Percentiles rank a stretch among this genome's conserved stretches.
These are phyloP conservation scores for Monilinia vaccinii-corymbosi DNA, from an alignment of 2,329 filamentous ascomycete species.

Conservation along the genomic window DNA sequence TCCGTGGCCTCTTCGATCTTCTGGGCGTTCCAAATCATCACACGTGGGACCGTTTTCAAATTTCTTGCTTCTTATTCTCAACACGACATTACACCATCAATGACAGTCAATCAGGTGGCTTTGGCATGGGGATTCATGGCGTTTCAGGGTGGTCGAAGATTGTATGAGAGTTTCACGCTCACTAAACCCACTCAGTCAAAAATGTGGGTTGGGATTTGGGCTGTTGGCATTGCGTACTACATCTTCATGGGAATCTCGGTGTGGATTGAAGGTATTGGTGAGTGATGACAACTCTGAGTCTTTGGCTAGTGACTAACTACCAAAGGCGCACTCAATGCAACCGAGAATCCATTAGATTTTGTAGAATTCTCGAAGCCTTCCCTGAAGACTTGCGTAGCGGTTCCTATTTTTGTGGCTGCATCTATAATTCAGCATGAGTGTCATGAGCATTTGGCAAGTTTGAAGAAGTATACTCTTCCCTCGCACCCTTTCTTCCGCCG, in stretches of 20 bases:
- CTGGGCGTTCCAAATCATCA: constrained; percentile 60
- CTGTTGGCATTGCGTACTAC: constrained; percentile 73
- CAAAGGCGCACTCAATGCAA: constrained; percentile 19
- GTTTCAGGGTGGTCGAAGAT: constrained; percentile 63
- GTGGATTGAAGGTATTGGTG: constrained; percentile 77
- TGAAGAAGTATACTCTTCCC: constrained; percentile 79
- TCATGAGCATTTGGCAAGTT: constrained; percentile 57
- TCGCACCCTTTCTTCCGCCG: constrained; percentile 60
- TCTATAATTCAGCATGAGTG: constrained; percentile 67
- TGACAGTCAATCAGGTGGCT: constrained; percentile 52
- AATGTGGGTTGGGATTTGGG: constrained; percentile 84
- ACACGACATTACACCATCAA: constrained; percentile 29
- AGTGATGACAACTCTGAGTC: constrained; percentile 22
- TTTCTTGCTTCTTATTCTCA: constrained; percentile 34
- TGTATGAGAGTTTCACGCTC: constrained; percentile 65
- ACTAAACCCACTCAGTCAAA: constrained; percentile 54
- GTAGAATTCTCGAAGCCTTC: constrained; percentile 26
- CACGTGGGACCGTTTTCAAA: constrained; percentile 44
- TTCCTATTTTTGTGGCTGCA: constrained; percentile 58
- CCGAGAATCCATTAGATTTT: background rate
- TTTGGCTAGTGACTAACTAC: constrained; percentile 15
- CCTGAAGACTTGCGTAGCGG: constrained; percentile 44
- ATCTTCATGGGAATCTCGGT: constrained; percentile 61
- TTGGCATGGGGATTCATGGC: constrained; percentile 65
- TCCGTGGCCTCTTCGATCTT: constrained; percentile 62